Conservation (phyloP, 2,329 filamentous ascomycete species). For the Apiospora hydei region DNA sequence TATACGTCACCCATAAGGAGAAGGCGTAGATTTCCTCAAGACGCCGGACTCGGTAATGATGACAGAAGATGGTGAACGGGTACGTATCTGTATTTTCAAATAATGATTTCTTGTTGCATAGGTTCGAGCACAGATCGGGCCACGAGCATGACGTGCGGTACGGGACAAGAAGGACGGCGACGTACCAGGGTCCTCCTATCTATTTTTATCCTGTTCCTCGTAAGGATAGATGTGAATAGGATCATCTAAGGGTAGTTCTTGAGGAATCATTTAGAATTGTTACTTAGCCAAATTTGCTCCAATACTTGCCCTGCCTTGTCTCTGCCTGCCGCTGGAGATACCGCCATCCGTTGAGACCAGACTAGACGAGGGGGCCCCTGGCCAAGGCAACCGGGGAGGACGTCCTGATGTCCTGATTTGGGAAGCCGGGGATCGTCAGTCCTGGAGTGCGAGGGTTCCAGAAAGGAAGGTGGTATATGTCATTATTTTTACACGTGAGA, state of each 20-base stretch:
- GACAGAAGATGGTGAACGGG: neutral
- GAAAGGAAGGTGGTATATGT: constrained; percentile 1
- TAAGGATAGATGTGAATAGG: neutral
- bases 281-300: neutral
- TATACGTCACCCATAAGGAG: neutral
- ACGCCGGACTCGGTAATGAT: neutral
- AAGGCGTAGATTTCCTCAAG: neutral
- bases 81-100: neutral
- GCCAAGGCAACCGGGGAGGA: neutral
- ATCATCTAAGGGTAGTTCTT: neutral
- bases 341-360: neutral
- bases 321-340: neutral
- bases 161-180: neutral
- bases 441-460: neutral
- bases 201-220: neutral
- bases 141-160: neutral
- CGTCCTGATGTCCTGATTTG: neutral
- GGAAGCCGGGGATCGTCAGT: neutral
- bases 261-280: neutral
- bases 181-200: neutral
- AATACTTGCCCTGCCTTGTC: neutral
- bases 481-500: neutral
- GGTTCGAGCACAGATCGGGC: neutral
- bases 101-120: neutral
- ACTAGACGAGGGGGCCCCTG: neutral